Conservation (phyloP, 305 asterid species). For the Fraxinus sp. region DNA sequence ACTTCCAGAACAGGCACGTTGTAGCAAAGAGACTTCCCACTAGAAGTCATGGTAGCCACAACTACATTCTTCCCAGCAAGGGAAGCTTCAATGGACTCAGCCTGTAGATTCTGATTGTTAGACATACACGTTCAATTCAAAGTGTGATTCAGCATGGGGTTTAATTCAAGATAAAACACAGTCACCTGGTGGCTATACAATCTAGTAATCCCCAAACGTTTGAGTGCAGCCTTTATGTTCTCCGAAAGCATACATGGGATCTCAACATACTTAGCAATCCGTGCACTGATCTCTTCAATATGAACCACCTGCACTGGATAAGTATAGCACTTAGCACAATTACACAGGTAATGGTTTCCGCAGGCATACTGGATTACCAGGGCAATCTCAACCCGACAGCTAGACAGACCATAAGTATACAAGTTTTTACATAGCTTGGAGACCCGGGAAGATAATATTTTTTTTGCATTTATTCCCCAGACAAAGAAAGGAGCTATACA, state of each 20-base stretch:
- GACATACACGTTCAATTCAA: constrained; percentile 21
- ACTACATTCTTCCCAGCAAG: constrained; percentile 86
- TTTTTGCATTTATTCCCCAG: not conserved
- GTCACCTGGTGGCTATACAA: constrained; percentile 90
- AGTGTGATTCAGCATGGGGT: constrained; percentile 10
- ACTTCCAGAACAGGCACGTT: constrained; percentile 89
- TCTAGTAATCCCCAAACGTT: constrained; percentile 59
- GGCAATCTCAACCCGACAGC: constrained; percentile 17
- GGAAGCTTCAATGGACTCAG: constrained; percentile 77
- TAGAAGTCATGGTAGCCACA: constrained; percentile 94
- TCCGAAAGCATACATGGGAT: constrained; percentile 73
- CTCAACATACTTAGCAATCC: constrained; percentile 68
- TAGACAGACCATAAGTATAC: constrained; percentile 1
- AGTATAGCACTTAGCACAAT: constrained; percentile 24
- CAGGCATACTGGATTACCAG: constrained; percentile 17
- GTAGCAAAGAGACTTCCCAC: constrained; percentile 99
- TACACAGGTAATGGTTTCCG: constrained; percentile 10
- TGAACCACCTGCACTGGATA: constrained; percentile 74
- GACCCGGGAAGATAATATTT: not conserved
- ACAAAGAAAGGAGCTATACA: constrained; percentile 9
- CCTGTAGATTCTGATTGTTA: constrained; percentile 44
- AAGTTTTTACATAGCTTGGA: not conserved
- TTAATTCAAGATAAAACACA: constrained; percentile 14
- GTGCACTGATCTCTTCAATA: constrained; percentile 62
- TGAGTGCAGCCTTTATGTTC: constrained; percentile 59